Conservation (phyloP, 306 rosid genomes). For the Lotus japonicus region DNA sequence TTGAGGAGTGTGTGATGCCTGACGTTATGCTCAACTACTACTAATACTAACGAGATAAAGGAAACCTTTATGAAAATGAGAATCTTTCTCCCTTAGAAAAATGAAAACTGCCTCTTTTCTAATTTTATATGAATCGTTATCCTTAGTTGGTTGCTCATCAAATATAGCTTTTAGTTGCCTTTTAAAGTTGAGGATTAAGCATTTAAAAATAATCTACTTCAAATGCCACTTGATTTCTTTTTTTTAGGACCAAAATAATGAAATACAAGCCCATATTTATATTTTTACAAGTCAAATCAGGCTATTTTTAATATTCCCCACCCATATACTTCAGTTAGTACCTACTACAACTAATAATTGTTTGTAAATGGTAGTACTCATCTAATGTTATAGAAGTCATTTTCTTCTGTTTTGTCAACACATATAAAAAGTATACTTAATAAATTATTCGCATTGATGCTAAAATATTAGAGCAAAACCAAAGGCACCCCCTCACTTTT, state of each 20-base stretch:
- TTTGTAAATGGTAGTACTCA: background rate
- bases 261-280: background rate
- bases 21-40: conserved; percentile 34
- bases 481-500: too few relatives aligned
- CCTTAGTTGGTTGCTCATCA: background rate
- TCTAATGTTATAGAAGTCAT: background rate
- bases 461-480: too few relatives aligned
- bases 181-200: background rate
- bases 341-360: conserved; percentile 4
- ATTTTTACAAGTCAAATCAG: background rate
- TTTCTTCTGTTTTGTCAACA: background rate
- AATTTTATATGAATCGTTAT: conserved; percentile 12
- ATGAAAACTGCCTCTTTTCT: background rate
- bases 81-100: conserved; percentile 16
- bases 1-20: background rate
- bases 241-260: background rate
- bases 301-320: background rate
- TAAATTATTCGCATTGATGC: too few relatives aligned
- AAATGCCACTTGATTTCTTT: background rate
- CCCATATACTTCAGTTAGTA: background rate
- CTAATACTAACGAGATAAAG: conserved; percentile 6
- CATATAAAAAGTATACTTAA: background rate
- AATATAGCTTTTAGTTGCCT: conserved; percentile 7
- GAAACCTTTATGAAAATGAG: conserved; percentile 15
- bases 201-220: background rate